These are phyloP conservation scores for Schrenkiella parvula DNA, from an alignment of 345 rosid species.

Conservation along the genomic window DNA sequence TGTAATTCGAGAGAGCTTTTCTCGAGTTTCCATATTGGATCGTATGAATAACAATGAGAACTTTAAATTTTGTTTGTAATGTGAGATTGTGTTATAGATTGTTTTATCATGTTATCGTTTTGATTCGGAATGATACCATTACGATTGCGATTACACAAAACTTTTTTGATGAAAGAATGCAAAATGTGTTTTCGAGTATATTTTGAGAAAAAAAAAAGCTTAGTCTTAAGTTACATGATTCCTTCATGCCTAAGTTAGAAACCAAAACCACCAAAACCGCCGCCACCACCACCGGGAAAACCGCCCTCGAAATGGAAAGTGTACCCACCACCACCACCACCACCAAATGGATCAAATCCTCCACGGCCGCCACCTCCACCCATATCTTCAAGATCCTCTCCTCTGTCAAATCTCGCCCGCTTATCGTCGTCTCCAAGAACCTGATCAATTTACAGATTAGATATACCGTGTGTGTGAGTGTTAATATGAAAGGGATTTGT, in stretches of 20 bases:
- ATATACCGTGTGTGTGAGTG: background rate
- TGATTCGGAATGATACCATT: slow-evolving; percentile 13
- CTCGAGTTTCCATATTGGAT: background rate
- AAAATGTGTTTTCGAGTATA: slow-evolving; percentile 19
- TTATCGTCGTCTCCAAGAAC: slow-evolving; percentile 92
- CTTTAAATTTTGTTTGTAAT: slow-evolving; percentile 9
- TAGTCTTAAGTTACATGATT: slow-evolving; percentile 22
- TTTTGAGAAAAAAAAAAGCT: background rate
- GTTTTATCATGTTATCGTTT: slow-evolving; percentile 24
- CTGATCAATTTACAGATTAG: slow-evolving; percentile 34
- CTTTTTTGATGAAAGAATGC: slow-evolving; percentile 14
- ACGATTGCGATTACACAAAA: slow-evolving; percentile 11
- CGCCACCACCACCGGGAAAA: slow-evolving; percentile 83
- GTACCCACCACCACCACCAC: slow-evolving; percentile 73
- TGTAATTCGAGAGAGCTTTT: slow-evolving; percentile 30
- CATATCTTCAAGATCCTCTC: slow-evolving; percentile 91
- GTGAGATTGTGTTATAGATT: slow-evolving; percentile 7
- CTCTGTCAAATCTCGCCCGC: slow-evolving; percentile 81
- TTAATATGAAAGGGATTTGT: background rate
- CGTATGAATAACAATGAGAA: slow-evolving; percentile 3
- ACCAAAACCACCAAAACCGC: slow-evolving; percentile 72
- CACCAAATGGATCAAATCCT: slow-evolving; percentile 82
- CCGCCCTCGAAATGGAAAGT: slow-evolving; percentile 90
- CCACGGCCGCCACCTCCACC: slow-evolving; percentile 72
- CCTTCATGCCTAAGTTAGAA: slow-evolving; percentile 35